These are phyloP conservation scores for Vachellia pachyceras DNA, from an alignment of 306 rosid species.

Conservation along the genomic window DNA sequence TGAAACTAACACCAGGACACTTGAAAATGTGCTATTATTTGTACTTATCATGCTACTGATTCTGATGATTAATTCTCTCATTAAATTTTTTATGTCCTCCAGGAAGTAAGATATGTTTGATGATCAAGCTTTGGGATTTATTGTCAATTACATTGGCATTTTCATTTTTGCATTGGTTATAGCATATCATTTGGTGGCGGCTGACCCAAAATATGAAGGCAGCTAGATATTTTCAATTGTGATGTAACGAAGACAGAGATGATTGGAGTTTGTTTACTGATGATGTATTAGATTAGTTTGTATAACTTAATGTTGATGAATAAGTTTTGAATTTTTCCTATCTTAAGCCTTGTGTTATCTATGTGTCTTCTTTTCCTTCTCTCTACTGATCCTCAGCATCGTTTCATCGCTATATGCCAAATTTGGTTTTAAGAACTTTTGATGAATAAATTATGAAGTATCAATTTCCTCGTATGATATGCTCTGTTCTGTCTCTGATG, in stretches of 20 bases:
- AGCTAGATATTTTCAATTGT: conserved; percentile 11
- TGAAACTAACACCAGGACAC: not conserved
- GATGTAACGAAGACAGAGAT: not conserved
- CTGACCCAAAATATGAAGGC: conserved; percentile 22
- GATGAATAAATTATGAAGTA: not conserved
- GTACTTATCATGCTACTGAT: not conserved
- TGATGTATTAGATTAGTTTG: conserved; percentile 10
- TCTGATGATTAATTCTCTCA: not conserved
- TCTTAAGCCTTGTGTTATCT: not conserved
- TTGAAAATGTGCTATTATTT: not conserved
- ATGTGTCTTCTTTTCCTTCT: not conserved
- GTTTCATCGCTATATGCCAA: not conserved
- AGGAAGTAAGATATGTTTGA: conserved; percentile 21
- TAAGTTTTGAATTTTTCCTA: conserved; percentile 13
- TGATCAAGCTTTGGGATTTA: conserved; percentile 22
- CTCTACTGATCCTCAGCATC: not conserved
- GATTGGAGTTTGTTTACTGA: not conserved
- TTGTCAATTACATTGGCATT: conserved; percentile 18
- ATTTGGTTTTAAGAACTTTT: not conserved
- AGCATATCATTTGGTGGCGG: conserved; percentile 18
- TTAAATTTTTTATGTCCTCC: not conserved
- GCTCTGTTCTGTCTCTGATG: not conserved
- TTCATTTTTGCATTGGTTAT: conserved; percentile 26
- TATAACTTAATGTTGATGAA: conserved; percentile 27
- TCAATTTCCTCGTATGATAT: not conserved